These are phyloP conservation scores for Aureobasidium sp. DNA, from an alignment of 2,329 filamentous ascomycete species.

Conservation along the genomic window DNA sequence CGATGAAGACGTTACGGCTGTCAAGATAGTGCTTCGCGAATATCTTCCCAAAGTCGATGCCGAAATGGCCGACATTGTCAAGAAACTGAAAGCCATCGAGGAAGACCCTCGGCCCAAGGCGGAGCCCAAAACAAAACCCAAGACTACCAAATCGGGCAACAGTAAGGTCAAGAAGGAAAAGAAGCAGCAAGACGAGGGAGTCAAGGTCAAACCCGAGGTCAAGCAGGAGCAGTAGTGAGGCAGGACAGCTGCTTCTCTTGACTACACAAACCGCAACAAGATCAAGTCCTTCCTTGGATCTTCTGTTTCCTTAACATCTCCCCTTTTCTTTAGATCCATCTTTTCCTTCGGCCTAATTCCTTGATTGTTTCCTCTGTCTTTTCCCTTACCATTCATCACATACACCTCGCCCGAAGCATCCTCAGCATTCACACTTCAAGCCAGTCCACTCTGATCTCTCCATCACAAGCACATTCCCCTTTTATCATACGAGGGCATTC, in stretches of 20 bases:
- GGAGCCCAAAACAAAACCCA: too few species aligned
- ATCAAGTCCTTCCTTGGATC: background rate
- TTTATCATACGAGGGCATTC: background rate
- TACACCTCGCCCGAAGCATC: background rate
- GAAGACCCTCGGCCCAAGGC: background rate
- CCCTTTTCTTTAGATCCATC: too few species aligned
- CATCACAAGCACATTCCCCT: background rate
- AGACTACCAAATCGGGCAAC: background rate
- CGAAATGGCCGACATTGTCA: background rate
- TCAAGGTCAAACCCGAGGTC: background rate
- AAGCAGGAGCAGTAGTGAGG: background rate
- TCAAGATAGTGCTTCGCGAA: background rate
- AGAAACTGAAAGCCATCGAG: background rate
- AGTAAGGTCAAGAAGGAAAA: background rate
- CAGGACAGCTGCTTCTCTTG: background rate
- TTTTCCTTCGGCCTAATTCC: background rate
- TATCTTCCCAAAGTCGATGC: background rate
- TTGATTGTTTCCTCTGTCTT: background rate
- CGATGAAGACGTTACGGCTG: background rate
- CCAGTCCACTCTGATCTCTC: background rate
- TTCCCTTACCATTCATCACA: background rate
- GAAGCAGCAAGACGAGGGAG: background rate
- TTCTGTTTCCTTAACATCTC: too few species aligned
- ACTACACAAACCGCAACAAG: background rate
- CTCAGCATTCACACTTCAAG: background rate